Conservation (phyloP, 805 yeast species). For the Ogataea glucozyma region DNA sequence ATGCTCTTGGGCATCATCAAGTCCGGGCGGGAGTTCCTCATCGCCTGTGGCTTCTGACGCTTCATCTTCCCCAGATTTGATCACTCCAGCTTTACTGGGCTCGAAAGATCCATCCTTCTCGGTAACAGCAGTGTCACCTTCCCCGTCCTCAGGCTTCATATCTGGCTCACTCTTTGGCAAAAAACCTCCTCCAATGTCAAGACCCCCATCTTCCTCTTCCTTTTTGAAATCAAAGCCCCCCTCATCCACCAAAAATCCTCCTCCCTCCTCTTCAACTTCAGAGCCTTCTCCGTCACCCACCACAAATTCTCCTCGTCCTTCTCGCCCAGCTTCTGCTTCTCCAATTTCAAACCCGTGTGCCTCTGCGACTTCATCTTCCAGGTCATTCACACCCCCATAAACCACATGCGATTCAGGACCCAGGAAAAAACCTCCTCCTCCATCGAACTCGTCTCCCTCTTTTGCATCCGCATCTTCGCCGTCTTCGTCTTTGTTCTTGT, state of each 20-base stretch:
- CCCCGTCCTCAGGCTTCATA: slow-evolving; percentile 11
- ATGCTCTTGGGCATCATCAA: neutral
- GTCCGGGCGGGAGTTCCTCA: too few relatives aligned
- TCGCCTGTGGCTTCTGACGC: too few relatives aligned
- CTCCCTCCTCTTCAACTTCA: slow-evolving; percentile 5
- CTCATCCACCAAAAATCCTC: slow-evolving; percentile 1
- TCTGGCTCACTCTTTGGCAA: neutral
- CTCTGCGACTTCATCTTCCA: slow-evolving; percentile 7
- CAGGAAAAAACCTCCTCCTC: slow-evolving; percentile 5
- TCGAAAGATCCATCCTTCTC: too few relatives aligned
- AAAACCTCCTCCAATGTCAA: slow-evolving; percentile 7
- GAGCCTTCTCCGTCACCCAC: slow-evolving; percentile 8
- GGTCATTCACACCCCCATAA: slow-evolving; percentile 8
- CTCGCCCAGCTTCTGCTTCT: slow-evolving; percentile 15
- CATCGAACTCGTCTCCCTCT: slow-evolving; percentile 17
- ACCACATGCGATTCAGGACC: slow-evolving; percentile 9
- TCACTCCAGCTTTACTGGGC: too few relatives aligned
- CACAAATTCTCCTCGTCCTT: too few relatives aligned
- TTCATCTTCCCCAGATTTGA: too few relatives aligned
- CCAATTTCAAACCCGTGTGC: slow-evolving; percentile 7
- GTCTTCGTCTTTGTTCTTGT: slow-evolving; percentile 5
- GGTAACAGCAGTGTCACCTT: too few relatives aligned
- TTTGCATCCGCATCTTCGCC: slow-evolving; percentile 22
- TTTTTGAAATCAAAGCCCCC: slow-evolving; percentile 10
- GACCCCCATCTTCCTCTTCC: slow-evolving; percentile 15